Conservation (phyloP, 441 rosid genomes). For the Bruguiera hainesii region DNA sequence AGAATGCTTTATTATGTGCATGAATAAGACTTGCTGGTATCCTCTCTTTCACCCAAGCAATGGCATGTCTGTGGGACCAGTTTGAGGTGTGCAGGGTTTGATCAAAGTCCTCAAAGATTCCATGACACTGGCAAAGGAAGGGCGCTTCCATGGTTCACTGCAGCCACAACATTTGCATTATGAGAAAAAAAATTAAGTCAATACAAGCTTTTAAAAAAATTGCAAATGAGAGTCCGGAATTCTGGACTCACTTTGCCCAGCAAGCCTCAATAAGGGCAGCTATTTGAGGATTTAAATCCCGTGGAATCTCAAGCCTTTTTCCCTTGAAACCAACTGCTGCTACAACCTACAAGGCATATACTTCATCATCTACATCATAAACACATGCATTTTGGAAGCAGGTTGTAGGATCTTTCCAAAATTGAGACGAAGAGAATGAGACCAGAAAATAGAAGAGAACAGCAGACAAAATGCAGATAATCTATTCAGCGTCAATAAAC, state of each 20-base stretch:
- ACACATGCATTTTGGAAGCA: too few relatives aligned
- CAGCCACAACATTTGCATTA: slow-evolving; percentile 21
- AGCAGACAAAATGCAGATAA: neutral
- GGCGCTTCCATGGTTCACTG: slow-evolving; percentile 98
- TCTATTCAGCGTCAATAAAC: neutral
- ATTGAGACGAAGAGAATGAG: neutral
- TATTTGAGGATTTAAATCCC: slow-evolving; percentile 68
- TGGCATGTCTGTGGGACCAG: slow-evolving; percentile 49
- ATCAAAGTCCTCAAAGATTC: slow-evolving; percentile 75
- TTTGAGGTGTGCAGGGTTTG: slow-evolving; percentile 53
- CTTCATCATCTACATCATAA: too few relatives aligned
- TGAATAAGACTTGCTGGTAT: slow-evolving; percentile 25
- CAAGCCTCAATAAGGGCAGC: slow-evolving; percentile 86
- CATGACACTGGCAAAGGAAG: slow-evolving; percentile 86
- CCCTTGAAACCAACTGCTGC: slow-evolving; percentile 96
- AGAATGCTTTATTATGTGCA: slow-evolving; percentile 70
- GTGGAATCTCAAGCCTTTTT: slow-evolving; percentile 90
- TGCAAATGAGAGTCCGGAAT: neutral
- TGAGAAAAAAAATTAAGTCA: neutral
- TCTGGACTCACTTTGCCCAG: slow-evolving; percentile 72
- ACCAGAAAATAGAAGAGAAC: neutral
- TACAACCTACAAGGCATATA: slow-evolving; percentile 57
- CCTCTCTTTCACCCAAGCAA: slow-evolving; percentile 33
- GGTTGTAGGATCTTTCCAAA: too few relatives aligned
- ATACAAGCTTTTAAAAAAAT: neutral